A percentile compares a stretch with the other conserved stretches of the same genome.
Conservation (phyloP, 768 basidiomycete genomes). For the Rubroboletus satanas region DNA sequence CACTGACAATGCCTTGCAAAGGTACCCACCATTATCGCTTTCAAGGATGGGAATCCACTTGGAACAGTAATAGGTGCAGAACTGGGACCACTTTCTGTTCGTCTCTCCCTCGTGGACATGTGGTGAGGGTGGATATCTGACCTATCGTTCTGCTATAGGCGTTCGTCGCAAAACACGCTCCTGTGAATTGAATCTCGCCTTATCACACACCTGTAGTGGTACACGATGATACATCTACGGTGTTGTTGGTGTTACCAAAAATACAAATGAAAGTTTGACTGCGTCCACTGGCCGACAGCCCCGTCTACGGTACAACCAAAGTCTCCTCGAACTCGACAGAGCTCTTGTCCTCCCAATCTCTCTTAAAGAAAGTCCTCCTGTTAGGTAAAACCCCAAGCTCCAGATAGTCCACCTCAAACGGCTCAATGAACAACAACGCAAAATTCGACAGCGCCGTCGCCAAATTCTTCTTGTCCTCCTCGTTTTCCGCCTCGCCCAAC, state of each 20-base stretch:
- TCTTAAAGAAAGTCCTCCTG: slow-evolving; percentile 52
- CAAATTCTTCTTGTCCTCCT: slow-evolving; percentile 44
- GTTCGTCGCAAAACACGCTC: slow-evolving; percentile 1
- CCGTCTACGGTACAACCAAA: slow-evolving; percentile 54
- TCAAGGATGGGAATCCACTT: background rate
- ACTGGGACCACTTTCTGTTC: background rate
- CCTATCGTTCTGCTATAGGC: background rate
- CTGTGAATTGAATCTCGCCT: background rate
- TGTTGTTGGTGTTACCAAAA: background rate
- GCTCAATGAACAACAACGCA: slow-evolving; percentile 69
- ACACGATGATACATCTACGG: background rate
- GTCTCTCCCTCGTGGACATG: background rate
- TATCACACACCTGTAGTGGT: background rate
- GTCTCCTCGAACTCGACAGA: slow-evolving; percentile 54
- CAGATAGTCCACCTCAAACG: slow-evolving; percentile 62
- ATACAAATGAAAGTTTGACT: background rate
- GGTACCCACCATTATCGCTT: background rate
- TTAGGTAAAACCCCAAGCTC: slow-evolving; percentile 59
- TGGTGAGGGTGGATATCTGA: background rate
- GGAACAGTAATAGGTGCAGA: slow-evolving; percentile 1
- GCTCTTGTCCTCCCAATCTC: slow-evolving; percentile 27
- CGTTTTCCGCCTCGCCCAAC: slow-evolving; percentile 41
- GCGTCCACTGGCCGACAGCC: background rate
- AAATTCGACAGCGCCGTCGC: slow-evolving; percentile 62
- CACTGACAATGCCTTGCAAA: background rate